Conservation (phyloP, 345 rosid genomes). For the Bruguiera sexangula region DNA sequence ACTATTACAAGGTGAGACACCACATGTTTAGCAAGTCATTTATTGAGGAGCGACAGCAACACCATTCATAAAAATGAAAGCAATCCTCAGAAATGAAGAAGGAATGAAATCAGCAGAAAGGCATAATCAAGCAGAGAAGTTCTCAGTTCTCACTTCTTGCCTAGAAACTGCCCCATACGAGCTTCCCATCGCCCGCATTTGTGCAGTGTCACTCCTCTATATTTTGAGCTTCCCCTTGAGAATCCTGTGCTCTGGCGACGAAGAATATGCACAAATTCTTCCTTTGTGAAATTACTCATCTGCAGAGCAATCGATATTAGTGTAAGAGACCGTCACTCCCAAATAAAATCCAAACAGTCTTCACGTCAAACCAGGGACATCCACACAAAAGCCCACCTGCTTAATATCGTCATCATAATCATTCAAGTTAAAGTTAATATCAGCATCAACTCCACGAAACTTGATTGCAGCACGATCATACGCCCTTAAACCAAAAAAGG, state of each 20-base stretch:
- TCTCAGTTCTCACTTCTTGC: constrained; percentile 4
- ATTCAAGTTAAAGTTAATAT: constrained; percentile 58
- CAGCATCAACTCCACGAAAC: constrained; percentile 77
- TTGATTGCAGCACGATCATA: constrained; percentile 90
- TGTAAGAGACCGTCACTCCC: not conserved
- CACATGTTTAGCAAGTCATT: not conserved
- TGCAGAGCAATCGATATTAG: not conserved
- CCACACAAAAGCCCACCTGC: constrained; percentile 37
- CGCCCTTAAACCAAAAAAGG: constrained; percentile 42
- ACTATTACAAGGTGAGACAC: not conserved
- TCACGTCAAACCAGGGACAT: not conserved
- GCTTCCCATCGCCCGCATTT: constrained; percentile 5
- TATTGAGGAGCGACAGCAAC: not conserved
- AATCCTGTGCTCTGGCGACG: not conserved
- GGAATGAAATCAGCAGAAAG: not conserved
- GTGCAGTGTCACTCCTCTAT: not conserved
- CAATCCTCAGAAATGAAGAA: not conserved
- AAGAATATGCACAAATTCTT: not conserved
- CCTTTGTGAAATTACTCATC: constrained; percentile 1
- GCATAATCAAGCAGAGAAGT: not conserved
- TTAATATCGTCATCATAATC: constrained; percentile 70
- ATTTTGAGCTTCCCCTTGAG: constrained; percentile 3
- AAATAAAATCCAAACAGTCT: not conserved
- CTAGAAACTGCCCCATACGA: constrained; percentile 1
- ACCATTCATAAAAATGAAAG: no score